These are phyloP conservation scores for Phytomonas sp. DNA, from an alignment of 208 protist species.

Conservation along the genomic window DNA sequence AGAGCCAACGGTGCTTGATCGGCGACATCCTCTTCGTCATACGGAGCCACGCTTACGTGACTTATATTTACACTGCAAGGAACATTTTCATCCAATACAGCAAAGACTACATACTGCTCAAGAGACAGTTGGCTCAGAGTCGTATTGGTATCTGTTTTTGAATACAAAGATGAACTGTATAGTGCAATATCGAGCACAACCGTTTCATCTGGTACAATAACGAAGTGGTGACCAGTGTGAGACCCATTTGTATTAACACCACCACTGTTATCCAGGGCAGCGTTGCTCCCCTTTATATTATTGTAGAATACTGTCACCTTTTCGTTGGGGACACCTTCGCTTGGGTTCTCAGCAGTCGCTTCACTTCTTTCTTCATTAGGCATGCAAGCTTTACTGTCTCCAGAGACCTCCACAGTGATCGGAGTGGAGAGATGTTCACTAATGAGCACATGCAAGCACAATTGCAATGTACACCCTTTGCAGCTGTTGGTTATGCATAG, in stretches of 20 bases:
- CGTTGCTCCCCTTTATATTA: background rate
- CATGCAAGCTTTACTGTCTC: background rate
- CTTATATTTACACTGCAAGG: constrained; percentile 43
- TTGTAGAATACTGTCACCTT: background rate
- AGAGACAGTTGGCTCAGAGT: constrained; percentile 29
- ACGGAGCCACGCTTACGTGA: constrained; percentile 47
- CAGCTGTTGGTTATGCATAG: background rate
- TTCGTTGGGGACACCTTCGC: background rate
- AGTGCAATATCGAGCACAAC: background rate
- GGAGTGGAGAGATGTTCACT: background rate
- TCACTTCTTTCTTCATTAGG: background rate
- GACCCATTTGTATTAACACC: background rate
- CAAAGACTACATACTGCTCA: constrained; percentile 61
- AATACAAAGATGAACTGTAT: background rate
- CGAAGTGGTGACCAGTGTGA: background rate
- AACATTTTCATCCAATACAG: constrained; percentile 67
- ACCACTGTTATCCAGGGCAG: background rate
- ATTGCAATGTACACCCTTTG: background rate
- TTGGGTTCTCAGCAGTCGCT: background rate
- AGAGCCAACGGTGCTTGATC: background rate
- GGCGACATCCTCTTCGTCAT: constrained; percentile 10
- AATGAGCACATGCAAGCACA: background rate
- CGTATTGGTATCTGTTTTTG: background rate
- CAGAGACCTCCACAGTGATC: background rate
- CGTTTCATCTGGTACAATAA: background rate